Evolutionary conservation across 495 filamentous ascomycete species (phyloP).

Genomic region (Penicillium robsamsonii): DNA sequence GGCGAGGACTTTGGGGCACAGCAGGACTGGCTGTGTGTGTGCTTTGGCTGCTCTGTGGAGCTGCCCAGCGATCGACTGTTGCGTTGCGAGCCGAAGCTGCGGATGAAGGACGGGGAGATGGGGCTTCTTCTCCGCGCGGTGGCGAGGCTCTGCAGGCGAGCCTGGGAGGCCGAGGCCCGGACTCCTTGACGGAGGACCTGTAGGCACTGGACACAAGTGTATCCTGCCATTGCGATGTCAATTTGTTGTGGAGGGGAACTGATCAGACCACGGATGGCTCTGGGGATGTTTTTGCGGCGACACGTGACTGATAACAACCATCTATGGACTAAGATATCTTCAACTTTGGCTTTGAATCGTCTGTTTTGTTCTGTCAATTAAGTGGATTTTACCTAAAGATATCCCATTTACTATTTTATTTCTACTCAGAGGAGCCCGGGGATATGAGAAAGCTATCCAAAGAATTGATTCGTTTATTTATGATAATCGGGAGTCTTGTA

Average conservation of each 20-base stretch:
- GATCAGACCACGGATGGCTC: slow-evolving; percentile 9
- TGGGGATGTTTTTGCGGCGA: slow-evolving; percentile 14
- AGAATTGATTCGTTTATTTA: slow-evolving; percentile 19
- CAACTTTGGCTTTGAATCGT: neutral
- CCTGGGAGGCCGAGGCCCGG: slow-evolving; percentile 16
- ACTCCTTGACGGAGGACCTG: slow-evolving; percentile 36
- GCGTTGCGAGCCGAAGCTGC: slow-evolving; percentile 34
- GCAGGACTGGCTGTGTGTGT: slow-evolving; percentile 6
- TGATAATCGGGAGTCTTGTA: slow-evolving; percentile 20
- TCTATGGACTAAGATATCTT: neutral
- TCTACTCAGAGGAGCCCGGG: neutral
- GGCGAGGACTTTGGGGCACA: slow-evolving; percentile 9
- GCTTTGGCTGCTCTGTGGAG: slow-evolving; percentile 19
- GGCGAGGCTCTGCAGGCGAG: slow-evolving; percentile 25
- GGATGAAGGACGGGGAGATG: slow-evolving; percentile 27
- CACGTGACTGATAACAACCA: slow-evolving; percentile 10
- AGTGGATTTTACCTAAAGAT: no score
- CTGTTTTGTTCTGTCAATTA: neutral
- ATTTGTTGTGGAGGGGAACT: slow-evolving; percentile 13
- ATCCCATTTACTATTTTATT: neutral
- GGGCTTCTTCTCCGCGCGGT: slow-evolving; percentile 27
- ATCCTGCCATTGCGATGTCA: slow-evolving; percentile 38
- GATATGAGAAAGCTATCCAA: neutral
- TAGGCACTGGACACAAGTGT: slow-evolving; percentile 45
- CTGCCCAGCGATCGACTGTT: slow-evolving; percentile 22